Evolutionary conservation across 73 alveolate species (phyloP).

Genomic region (Stentor roeselii): DNA sequence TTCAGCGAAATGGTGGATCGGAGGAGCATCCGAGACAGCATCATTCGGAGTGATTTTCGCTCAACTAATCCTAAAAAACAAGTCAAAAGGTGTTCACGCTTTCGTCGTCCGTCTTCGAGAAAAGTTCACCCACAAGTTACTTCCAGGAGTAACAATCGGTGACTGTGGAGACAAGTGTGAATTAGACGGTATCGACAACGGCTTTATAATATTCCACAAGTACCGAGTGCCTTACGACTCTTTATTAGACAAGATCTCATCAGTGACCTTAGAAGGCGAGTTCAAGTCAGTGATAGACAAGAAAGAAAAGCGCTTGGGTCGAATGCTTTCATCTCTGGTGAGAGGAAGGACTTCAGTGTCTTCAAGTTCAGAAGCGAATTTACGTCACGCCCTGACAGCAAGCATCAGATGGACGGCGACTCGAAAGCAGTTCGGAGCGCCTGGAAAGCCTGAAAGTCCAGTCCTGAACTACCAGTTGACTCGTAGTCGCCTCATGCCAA

Average conservation of each 20-base stretch:
- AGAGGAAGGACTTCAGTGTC: constrained; percentile 72
- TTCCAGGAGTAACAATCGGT: constrained; percentile 73
- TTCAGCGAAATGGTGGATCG: constrained; percentile 88
- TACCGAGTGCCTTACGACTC: constrained; percentile 64
- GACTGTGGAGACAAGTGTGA: constrained; percentile 85
- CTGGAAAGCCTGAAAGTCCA: constrained; percentile 50
- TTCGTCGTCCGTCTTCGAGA: constrained; percentile 74
- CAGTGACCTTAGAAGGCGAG: constrained; percentile 58
- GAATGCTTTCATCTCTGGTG: constrained; percentile 54
- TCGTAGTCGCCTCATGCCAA: constrained; percentile 56
- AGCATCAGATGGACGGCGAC: constrained; percentile 64
- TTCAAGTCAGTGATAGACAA: constrained; percentile 54
- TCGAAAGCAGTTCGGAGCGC: constrained; percentile 62
- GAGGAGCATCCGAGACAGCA: constrained; percentile 35
- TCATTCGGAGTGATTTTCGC: constrained; percentile 53
- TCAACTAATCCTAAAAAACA: constrained; percentile 44
- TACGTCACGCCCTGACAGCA: constrained; percentile 37
- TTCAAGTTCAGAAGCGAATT: constrained; percentile 42
- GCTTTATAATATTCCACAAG: constrained; percentile 64
- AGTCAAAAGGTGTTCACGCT: constrained; percentile 74
- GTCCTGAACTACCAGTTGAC: constrained; percentile 64
- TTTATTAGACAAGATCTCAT: constrained; percentile 61
- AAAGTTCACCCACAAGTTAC: constrained; percentile 43
- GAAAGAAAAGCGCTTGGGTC: constrained; percentile 75
- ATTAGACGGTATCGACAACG: constrained; percentile 74